phyloP scores from a whole-genome alignment of 1,284 basidiomycete genomes.

The Rhodofomes roseus region DNA sequence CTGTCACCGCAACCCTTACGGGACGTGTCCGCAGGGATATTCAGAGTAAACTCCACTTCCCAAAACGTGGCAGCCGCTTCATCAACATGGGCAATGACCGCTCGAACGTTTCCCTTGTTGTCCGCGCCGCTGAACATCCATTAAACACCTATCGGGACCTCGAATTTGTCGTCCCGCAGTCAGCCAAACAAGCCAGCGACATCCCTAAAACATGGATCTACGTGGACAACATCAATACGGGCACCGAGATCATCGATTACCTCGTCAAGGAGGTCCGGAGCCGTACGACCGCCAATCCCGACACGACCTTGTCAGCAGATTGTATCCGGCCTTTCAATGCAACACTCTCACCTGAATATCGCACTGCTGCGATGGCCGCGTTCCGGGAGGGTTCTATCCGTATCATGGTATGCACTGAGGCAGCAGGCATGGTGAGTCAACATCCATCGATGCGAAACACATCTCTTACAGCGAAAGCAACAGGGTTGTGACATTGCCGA shows the following conservation, averaged over 20 bases:
- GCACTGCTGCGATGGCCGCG: conserved; percentile 9
- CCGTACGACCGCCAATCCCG: background rate
- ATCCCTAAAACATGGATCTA: conserved; percentile 22
- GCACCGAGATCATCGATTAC: conserved; percentile 19
- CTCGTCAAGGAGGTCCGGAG: conserved; percentile 1
- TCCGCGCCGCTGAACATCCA: conserved; percentile 34
- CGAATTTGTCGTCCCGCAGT: conserved; percentile 31
- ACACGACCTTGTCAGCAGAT: background rate
- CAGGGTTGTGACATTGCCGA: conserved; percentile 24
- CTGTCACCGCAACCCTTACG: conserved; percentile 37
- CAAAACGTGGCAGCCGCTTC: conserved; percentile 1
- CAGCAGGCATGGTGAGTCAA: conserved; percentile 22
- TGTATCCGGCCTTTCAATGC: conserved; percentile 21
- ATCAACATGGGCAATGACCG: conserved; percentile 34
- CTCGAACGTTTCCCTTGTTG: conserved; percentile 34
- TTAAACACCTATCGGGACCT: conserved; percentile 34
- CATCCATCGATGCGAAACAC: too few species aligned
- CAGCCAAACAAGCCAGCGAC: background rate
- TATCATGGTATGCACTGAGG: conserved; percentile 26
- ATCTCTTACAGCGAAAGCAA: background rate
- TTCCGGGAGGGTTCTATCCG: conserved; percentile 15
- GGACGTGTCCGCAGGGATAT: conserved; percentile 29
- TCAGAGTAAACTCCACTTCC: conserved; percentile 29
- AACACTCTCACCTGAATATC: conserved; percentile 12
- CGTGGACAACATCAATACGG: conserved; percentile 17